Percentiles rank a stretch among this genome's conserved stretches.
Evolutionary conservation across 2,329 filamentous ascomycete genomes (phyloP).

Genomic region (Arthrinium phaeospermum): DNA sequence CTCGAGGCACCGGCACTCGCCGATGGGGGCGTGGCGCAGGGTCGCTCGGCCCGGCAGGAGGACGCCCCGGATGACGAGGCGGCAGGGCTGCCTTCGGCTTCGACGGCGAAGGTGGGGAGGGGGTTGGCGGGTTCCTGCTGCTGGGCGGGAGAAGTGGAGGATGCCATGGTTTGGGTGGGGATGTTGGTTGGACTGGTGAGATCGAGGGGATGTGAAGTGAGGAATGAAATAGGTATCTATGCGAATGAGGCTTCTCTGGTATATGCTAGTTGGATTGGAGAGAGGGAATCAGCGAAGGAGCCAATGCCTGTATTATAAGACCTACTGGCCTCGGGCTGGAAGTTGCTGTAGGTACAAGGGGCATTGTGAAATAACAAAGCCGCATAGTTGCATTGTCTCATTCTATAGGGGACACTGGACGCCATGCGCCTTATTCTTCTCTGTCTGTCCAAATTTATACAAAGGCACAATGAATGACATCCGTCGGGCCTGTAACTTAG

Average conservation of each 20-base stretch:
- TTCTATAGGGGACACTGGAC: no score
- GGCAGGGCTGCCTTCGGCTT: not conserved
- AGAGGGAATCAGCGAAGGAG: no score
- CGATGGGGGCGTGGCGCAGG: not conserved
- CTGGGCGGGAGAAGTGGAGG: not conserved
- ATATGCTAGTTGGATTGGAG: no score
- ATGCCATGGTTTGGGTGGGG: not conserved
- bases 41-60: not conserved
- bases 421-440: no score
- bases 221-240: no score
- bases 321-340: no score
- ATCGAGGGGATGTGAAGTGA: no score
- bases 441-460: not conserved
- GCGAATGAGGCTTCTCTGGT: not conserved
- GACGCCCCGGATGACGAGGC: not conserved
- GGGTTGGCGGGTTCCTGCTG: constrained; percentile 19
- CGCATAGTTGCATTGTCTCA: no score
- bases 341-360: no score
- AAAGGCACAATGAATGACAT: not conserved
- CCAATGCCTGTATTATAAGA: no score
- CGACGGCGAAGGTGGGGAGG: constrained; percentile 12
- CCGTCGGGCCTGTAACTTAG: not conserved
- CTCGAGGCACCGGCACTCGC: not conserved
- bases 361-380: no score
- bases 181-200: no score